Evolutionary conservation across 768 basidiomycete genomes (phyloP).

Genomic region (Strobilomyces dryophilus): DNA sequence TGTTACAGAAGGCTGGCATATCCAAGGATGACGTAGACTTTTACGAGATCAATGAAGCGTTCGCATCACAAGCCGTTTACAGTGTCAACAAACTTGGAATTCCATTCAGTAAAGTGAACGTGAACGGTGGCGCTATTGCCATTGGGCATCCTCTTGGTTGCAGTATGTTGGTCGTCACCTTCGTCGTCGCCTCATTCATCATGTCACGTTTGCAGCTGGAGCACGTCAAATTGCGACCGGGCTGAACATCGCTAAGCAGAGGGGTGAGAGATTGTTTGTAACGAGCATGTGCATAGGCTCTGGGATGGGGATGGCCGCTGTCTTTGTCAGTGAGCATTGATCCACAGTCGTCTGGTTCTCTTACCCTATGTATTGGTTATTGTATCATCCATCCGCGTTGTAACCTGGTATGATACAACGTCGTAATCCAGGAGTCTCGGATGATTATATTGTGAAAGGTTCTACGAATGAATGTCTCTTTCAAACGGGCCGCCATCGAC

Average conservation of each 20-base stretch:
- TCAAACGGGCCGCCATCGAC: constrained; percentile 65
- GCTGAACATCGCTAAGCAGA: constrained; percentile 75
- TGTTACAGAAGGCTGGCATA: constrained; percentile 64
- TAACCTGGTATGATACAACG: too few species aligned
- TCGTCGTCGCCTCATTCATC: constrained; percentile 6
- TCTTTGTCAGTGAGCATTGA: constrained; percentile 82
- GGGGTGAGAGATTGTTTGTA: constrained; percentile 70
- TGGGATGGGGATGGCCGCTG: constrained; percentile 88
- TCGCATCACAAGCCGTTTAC: constrained; percentile 80
- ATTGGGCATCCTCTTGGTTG: constrained; percentile 86
- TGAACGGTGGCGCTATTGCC: constrained; percentile 86
- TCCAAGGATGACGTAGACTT: constrained; percentile 75
- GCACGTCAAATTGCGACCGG: constrained; percentile 87
- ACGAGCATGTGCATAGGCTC: constrained; percentile 91
- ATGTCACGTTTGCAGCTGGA: constrained; percentile 47
- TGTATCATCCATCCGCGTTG: neutral
- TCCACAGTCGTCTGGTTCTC: neutral
- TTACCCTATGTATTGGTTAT: neutral
- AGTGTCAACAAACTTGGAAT: constrained; percentile 65
- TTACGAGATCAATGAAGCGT: constrained; percentile 91
- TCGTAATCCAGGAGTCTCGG: too few species aligned
- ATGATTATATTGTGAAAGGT: too few species aligned
- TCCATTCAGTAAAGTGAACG: constrained; percentile 76
- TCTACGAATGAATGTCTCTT: constrained; percentile 41
- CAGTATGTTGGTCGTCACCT: constrained; percentile 46